Percentiles rank a stretch among this genome's conserved stretches.
Evolutionary conservation across 1,139 yeast species (phyloP).

Genomic region (Geotrichum klebahnii): DNA sequence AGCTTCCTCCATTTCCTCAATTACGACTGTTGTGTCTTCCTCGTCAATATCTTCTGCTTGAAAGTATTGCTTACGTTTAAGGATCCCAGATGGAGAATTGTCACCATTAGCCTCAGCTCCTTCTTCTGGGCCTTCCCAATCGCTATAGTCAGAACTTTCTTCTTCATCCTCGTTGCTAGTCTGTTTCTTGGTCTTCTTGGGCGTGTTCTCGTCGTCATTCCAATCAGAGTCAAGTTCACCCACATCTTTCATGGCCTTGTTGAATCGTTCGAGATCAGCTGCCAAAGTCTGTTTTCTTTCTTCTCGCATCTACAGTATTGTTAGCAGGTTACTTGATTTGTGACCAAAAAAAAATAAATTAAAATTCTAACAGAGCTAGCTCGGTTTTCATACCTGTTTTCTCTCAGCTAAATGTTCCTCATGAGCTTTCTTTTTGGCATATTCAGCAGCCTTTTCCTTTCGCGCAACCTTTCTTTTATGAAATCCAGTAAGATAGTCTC

Average conservation of each 20-base stretch:
- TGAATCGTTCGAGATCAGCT: conserved; percentile 17
- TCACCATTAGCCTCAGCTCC: conserved; percentile 18
- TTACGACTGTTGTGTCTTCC: conserved; percentile 23
- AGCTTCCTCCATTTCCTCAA: conserved; percentile 21
- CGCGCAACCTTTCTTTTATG: conserved; percentile 88
- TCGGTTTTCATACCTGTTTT: conserved; percentile 39
- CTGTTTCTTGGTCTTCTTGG: neutral
- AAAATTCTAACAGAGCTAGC: no score
- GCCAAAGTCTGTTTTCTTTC: conserved; percentile 19
- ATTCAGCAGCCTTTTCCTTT: conserved; percentile 77
- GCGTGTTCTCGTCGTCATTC: conserved; percentile 7
- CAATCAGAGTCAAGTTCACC: conserved; percentile 15
- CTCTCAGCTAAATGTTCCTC: conserved; percentile 73
- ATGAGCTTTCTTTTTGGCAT: conserved; percentile 70
- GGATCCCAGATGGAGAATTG: conserved; percentile 43
- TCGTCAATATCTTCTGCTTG: conserved; percentile 31
- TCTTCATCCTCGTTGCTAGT: conserved; percentile 5
- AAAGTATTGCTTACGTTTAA: conserved; percentile 59
- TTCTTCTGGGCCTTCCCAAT: conserved; percentile 40
- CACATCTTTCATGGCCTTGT: conserved; percentile 17
- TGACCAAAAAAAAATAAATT: no score
- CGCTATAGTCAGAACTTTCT: conserved; percentile 28
- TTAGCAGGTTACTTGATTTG: no score
- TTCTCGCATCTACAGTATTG: conserved; percentile 16
- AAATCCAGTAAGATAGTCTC: conserved; percentile 86